A percentile compares a stretch with the other conserved stretches of the same genome.
phyloP scores from a whole-genome alignment of 768 basidiomycete genomes.

The Boletus reticuloceps region DNA sequence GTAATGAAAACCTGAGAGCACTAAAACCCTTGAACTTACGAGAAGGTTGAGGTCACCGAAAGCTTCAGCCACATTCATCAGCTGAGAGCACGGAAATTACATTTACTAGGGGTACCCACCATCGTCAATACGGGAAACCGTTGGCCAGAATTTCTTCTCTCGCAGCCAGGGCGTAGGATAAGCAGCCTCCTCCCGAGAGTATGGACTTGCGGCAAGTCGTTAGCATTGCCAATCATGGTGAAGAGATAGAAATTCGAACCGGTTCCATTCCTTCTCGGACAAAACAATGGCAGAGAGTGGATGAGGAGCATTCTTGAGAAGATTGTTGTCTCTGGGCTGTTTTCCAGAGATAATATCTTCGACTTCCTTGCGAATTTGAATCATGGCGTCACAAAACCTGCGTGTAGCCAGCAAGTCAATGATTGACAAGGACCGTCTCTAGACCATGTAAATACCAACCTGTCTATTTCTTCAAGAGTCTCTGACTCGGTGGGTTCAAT shows the following conservation, averaged over 20 bases:
- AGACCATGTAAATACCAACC: conserved; percentile 38
- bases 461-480: conserved; percentile 88
- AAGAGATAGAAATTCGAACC: conserved; percentile 42
- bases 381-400: conserved; percentile 98
- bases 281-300: conserved; percentile 69
- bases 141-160: conserved; percentile 96
- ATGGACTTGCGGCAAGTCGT: conserved; percentile 55
- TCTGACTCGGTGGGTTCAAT: conserved; percentile 99
- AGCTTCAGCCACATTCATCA: conserved; percentile 44
- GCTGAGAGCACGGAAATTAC: not conserved
- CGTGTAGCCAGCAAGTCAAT: not conserved
- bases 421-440: not conserved
- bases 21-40: conserved; percentile 45
- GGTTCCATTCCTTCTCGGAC: conserved; percentile 83
- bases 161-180: conserved; percentile 82
- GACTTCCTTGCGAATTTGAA: conserved; percentile 89
- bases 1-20: conserved; percentile 3
- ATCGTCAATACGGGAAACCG: conserved; percentile 89
- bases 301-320: conserved; percentile 94
- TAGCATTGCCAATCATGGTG: not conserved
- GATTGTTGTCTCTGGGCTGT: conserved; percentile 88
- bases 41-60: conserved; percentile 92
- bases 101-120: conserved; percentile 49
- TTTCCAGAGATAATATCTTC: conserved; percentile 84
- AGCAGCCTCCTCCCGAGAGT: conserved; percentile 86